Conservation (phyloP, 306 rosid species). For the Vigna angularis region DNA sequence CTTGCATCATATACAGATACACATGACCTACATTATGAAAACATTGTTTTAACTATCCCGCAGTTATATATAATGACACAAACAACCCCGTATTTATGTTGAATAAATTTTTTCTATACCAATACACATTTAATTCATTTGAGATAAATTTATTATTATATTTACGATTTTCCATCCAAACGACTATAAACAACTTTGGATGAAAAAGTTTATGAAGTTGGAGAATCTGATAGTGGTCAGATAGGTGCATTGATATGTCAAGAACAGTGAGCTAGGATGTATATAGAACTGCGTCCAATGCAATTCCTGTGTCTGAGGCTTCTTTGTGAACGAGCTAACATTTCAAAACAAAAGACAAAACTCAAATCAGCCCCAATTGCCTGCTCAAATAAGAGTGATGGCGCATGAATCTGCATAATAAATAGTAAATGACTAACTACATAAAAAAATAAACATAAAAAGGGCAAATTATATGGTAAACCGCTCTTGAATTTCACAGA, state of each 20-base stretch:
- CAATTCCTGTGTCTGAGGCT: background rate
- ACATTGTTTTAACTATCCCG: too few species aligned
- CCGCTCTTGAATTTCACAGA: slow-evolving; percentile 58
- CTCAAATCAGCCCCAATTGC: slow-evolving; percentile 14
- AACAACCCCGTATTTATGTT: background rate
- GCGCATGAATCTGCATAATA: slow-evolving; percentile 17
- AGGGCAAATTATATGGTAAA: slow-evolving; percentile 49
- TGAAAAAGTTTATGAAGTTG: slow-evolving; percentile 12
- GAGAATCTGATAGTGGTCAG: slow-evolving; percentile 4
- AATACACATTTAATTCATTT: background rate
- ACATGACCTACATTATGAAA: too few species aligned
- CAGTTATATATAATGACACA: too few species aligned
- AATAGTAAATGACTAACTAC: slow-evolving; percentile 37
- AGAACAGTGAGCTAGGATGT: background rate
- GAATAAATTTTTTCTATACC: background rate
- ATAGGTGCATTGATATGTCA: background rate
- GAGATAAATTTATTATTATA: background rate
- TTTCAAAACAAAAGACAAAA: background rate
- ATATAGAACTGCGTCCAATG: background rate
- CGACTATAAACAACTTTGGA: too few species aligned
- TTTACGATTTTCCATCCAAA: background rate
- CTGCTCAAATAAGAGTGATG: background rate
- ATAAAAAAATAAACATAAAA: slow-evolving; percentile 34
- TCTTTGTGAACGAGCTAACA: background rate
- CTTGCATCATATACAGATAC: background rate